Percentiles rank a stretch among this genome's conserved stretches.
Evolutionary conservation across 768 basidiomycete species (phyloP).

Genomic region (Psilocybe cubensis): DNA sequence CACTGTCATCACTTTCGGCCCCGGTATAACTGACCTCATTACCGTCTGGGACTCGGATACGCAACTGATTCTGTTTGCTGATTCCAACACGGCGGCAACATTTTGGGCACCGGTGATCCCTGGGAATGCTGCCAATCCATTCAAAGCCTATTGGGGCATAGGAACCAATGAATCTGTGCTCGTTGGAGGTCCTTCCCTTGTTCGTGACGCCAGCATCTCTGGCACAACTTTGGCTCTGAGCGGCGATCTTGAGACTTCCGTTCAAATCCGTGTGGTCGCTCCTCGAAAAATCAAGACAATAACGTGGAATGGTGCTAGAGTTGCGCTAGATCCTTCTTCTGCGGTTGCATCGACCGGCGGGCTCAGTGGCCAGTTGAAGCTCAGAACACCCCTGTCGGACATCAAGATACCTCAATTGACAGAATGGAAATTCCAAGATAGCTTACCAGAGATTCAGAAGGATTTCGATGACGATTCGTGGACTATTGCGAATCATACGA

Average conservation of each 20-base stretch:
- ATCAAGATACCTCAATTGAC: slow-evolving; percentile 51
- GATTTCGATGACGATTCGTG: slow-evolving; percentile 67
- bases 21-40: slow-evolving; percentile 58
- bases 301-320: slow-evolving; percentile 73
- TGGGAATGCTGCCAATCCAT: slow-evolving; percentile 35
- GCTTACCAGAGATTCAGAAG: slow-evolving; percentile 67
- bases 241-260: slow-evolving; percentile 69
- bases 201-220: slow-evolving; percentile 54
- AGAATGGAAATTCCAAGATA: slow-evolving; percentile 73
- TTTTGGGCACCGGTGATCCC: slow-evolving; percentile 78
- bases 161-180: slow-evolving; percentile 74
- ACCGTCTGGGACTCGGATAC: slow-evolving; percentile 68
- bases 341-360: slow-evolving; percentile 42
- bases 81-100: slow-evolving; percentile 64
- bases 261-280: slow-evolving; percentile 63
- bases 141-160: slow-evolving; percentile 69
- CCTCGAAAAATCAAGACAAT: slow-evolving; percentile 53
- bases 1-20: slow-evolving; percentile 55
- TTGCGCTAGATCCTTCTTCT: slow-evolving; percentile 32
- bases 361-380: slow-evolving; percentile 50
- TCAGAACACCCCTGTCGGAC: slow-evolving; percentile 24
- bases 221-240: slow-evolving; percentile 55
- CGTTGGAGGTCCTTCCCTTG: slow-evolving; percentile 66
- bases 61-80: slow-evolving; percentile 71
- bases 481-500: slow-evolving; percentile 67